These are phyloP conservation scores for Xylaria intraflava DNA, from an alignment of 495 filamentous ascomycete species.

Conservation along the genomic window DNA sequence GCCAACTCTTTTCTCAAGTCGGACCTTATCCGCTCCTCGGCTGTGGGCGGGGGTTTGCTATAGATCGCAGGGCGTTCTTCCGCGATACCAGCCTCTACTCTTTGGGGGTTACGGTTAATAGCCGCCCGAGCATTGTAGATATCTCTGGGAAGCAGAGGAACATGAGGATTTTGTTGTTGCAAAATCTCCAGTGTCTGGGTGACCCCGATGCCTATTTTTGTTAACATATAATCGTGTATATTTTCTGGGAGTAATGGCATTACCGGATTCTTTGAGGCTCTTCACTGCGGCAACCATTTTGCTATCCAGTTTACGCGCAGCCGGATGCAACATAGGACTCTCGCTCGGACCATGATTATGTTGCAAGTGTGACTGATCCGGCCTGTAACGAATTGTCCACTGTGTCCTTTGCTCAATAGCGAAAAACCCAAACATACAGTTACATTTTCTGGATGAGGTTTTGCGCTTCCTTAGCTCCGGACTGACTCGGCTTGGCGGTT, in stretches of 20 bases:
- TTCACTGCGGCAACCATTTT: slow-evolving; percentile 54
- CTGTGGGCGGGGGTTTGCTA: slow-evolving; percentile 48
- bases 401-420: slow-evolving; percentile 51
- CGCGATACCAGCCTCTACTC: slow-evolving; percentile 43
- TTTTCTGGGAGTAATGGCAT: slow-evolving; percentile 6
- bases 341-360: slow-evolving; percentile 53
- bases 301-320: slow-evolving; percentile 50
- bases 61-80: slow-evolving; percentile 50
- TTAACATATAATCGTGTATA: slow-evolving; percentile 8
- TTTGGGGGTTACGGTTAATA: slow-evolving; percentile 51
- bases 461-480: slow-evolving; percentile 49
- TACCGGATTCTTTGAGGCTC: slow-evolving; percentile 48
- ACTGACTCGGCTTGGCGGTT: slow-evolving; percentile 45
- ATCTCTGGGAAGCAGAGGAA: slow-evolving; percentile 48
- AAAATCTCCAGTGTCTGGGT: slow-evolving; percentile 50
- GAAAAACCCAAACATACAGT: slow-evolving; percentile 53
- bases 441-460: slow-evolving; percentile 51
- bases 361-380: slow-evolving; percentile 40
- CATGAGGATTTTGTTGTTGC: slow-evolving; percentile 48
- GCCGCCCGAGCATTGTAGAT: slow-evolving; percentile 54
- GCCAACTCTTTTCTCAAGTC: slow-evolving; percentile 48
- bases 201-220: slow-evolving; percentile 43
- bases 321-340: slow-evolving; percentile 49
- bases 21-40: slow-evolving; percentile 49
- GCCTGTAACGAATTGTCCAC: slow-evolving; percentile 50